Conservation (phyloP, 768 basidiomycete species). For the Lactarius psammicola region DNA sequence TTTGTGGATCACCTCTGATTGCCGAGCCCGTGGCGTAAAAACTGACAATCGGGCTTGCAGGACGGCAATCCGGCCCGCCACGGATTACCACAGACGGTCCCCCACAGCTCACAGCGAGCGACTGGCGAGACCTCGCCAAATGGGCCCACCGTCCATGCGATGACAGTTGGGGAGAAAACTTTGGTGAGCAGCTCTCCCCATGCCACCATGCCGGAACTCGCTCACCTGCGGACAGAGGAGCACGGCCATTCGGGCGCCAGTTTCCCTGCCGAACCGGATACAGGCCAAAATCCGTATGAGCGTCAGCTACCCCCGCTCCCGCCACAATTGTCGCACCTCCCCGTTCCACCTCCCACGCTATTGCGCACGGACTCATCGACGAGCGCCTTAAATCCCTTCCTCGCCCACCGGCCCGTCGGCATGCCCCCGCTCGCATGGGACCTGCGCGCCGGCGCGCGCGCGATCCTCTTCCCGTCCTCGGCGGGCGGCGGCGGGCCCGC, state of each 20-base stretch:
- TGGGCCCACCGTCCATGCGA: conserved; percentile 50
- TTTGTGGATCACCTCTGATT: conserved; percentile 12
- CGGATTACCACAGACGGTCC: neutral
- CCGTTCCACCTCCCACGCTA: conserved; percentile 31
- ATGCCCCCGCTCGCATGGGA: conserved; percentile 51
- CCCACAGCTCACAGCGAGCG: conserved; percentile 34
- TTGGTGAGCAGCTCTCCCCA: conserved; percentile 4
- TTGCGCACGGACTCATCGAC: conserved; percentile 43
- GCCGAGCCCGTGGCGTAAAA: conserved; percentile 1
- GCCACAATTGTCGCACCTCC: conserved; percentile 36
- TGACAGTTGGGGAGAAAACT: conserved; percentile 35
- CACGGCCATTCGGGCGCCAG: neutral
- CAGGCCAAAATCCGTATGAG: conserved; percentile 23
- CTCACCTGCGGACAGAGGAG: conserved; percentile 1
- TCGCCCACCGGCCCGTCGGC: conserved; percentile 44
- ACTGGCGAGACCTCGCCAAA: conserved; percentile 57
- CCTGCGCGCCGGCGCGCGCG: conserved; percentile 35
- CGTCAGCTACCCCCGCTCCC: conserved; percentile 51
- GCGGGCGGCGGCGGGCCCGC: conserved; percentile 37
- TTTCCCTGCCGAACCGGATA: conserved; percentile 5
- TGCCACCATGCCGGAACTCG: neutral
- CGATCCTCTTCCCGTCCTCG: conserved; percentile 30
- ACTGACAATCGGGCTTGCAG: neutral
- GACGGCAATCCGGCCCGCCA: conserved; percentile 24
- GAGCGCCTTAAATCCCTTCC: conserved; percentile 56